Base-by-base conservation (phyloP, 306 rosid species). In the Dryas alaskensis region DNA sequence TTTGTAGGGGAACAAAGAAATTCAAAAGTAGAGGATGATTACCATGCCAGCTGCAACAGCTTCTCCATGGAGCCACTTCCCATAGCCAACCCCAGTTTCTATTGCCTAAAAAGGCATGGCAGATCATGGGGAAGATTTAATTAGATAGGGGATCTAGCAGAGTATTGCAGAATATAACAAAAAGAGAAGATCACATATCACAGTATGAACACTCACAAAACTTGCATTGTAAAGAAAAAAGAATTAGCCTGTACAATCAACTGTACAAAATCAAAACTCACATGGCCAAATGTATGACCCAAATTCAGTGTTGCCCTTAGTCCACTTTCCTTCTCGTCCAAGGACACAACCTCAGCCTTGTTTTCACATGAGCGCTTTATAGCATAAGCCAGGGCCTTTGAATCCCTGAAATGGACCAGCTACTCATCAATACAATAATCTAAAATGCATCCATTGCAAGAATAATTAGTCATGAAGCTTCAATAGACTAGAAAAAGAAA, bases 201-300 rank as follows among this genome's bases (percentile, higher is more conserved):
- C 22, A 71, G 27, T 46, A 45, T 31, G 4, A 68, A 72, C 67
- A 65, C 48, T 13, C 2, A 57, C 27, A 25, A 43, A 27, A 25
- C 12, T 12, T 39, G 13, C 42, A 22, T 1, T 22, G 22, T 8
- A 71, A 10, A 27, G 45, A 37, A 49, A 57, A 48, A 46, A 74
- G 45, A 7, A 52, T 7, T 31, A 19, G 54, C 70, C 16, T 13
- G 13, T 52, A 73, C 27, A 73, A 73, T 66, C 27, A 78, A 60
- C 59, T 39, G 80, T 49, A 60, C 17, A 74, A 53, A 80, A 14
- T 14, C 42, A 73, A 55, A 48, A 80, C 98, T 87, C 77, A 95
- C 98, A 76, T 95, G 98, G 61, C 98, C 99, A 76, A 95, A 95
- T 70, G 99, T 95, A 83, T 95, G 99, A 61, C 98, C 99, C 87